Evolutionary conservation across 495 filamentous ascomycete genomes (phyloP).

Genomic region (Lepraria neglecta): DNA sequence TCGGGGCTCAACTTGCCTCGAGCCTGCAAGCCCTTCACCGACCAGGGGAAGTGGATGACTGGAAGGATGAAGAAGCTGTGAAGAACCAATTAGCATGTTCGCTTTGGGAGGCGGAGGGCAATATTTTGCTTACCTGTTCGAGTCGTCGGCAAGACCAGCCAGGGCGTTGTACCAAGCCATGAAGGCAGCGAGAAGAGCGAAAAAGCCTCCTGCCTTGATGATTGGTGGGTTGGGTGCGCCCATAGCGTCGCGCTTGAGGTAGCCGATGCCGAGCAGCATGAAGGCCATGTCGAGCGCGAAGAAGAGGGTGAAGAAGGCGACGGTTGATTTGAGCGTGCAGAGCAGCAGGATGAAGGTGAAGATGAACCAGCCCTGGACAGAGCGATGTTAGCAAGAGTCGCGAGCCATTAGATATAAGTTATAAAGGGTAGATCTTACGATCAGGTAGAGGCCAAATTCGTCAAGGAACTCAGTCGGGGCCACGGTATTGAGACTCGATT

Average conservation of each 20-base stretch:
- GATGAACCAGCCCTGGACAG: slow-evolving; percentile 81
- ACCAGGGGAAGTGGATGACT: slow-evolving; percentile 97
- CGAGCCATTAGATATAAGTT: background rate
- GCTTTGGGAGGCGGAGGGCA: slow-evolving; percentile 1
- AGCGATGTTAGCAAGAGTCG: background rate
- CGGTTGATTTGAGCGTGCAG: slow-evolving; percentile 86
- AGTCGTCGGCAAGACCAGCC: slow-evolving; percentile 82
- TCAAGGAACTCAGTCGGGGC: slow-evolving; percentile 47
- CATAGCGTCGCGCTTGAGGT: slow-evolving; percentile 47
- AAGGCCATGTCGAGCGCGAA: slow-evolving; percentile 89
- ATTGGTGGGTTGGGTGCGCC: slow-evolving; percentile 45
- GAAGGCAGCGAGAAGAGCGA: slow-evolving; percentile 84
- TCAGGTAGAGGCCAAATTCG: slow-evolving; percentile 79
- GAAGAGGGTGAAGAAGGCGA: slow-evolving; percentile 95
- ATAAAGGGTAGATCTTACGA: slow-evolving; percentile 42
- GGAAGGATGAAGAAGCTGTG: slow-evolving; percentile 91
- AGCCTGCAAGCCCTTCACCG: slow-evolving; percentile 67
- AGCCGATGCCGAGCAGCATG: slow-evolving; percentile 73
- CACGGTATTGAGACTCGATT: slow-evolving; percentile 32
- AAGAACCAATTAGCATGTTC: slow-evolving; percentile 16
- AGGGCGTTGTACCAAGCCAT: slow-evolving; percentile 95
- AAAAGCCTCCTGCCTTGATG: slow-evolving; percentile 76
- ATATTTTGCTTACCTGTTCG: slow-evolving; percentile 54
- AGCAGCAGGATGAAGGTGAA: slow-evolving; percentile 86
- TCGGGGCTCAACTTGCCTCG: slow-evolving; percentile 42